phyloP scores from a whole-genome alignment of 139 green algal species.

The Asterochloris sp. region DNA sequence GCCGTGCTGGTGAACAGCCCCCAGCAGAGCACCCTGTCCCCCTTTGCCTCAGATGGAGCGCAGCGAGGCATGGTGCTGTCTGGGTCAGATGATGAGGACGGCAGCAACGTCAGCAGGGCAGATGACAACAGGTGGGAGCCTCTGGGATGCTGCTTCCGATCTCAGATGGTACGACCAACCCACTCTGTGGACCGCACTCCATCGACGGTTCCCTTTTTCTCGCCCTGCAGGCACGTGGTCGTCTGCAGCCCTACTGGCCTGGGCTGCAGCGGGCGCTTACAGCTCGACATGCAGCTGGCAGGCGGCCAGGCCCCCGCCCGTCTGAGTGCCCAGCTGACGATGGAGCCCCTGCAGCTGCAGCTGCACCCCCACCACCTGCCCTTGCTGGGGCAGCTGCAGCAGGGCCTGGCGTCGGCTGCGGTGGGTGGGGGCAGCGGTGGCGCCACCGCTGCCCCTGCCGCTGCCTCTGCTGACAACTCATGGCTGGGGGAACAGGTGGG shows the following conservation, averaged over 20 bases:
- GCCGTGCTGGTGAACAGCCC: no score
- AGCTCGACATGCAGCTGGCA: slow-evolving; percentile 22
- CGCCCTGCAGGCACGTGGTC: slow-evolving; percentile 7
- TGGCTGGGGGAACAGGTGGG: no score
- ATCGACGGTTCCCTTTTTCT: neutral
- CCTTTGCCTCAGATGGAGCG: no score
- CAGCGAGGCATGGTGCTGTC: no score
- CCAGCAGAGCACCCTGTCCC: no score
- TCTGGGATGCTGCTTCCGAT: no score
- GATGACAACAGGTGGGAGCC: neutral
- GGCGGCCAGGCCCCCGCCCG: slow-evolving; percentile 15
- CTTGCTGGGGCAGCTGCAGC: slow-evolving; percentile 6
- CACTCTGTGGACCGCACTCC: no score
- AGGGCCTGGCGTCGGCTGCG: neutral
- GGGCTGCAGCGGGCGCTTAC: slow-evolving; percentile 10
- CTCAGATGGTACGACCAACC: no score
- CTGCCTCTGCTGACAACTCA: no score
- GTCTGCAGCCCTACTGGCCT: slow-evolving; percentile 21
- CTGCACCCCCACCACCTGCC: slow-evolving; percentile 26
- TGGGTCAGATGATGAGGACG: neutral
- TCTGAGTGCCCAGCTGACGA: slow-evolving; percentile 9
- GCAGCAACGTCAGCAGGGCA: neutral
- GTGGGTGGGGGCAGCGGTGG: no score
- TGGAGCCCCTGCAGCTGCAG: slow-evolving; percentile 44
- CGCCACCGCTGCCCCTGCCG: no score